Evolutionary conservation across 139 green algal species (phyloP), one percentile per base, ranked within the genome.

Genomic region (Micractinium conductrix): DNA sequence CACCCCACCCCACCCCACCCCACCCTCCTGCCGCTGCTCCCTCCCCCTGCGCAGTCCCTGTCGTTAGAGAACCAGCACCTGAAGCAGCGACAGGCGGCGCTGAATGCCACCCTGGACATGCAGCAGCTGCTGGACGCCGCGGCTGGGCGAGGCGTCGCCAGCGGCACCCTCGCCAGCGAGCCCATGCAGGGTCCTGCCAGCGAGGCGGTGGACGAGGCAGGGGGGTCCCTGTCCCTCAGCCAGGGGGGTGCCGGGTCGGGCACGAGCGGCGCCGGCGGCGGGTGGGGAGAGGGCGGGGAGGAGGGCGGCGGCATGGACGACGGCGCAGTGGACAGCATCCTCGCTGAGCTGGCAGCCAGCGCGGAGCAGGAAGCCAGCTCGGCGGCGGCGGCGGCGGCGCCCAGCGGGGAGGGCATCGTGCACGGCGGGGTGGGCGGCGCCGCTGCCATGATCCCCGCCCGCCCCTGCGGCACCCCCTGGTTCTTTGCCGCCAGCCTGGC

Each of bases 1-100:
- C n/a, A n/a, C n/a, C n/a, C n/a, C n/a, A n/a, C 26, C 26, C 62
- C 17, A 38, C 26, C 4, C 30, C 62, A 69, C 14, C 4, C 62
- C 62, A 33, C 6, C 14, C 58, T 69, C 26, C 62, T 10, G 22
- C 19, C 62, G 26, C 10, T 14, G 2, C 6, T 21, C 53, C 53
- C 53, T 62, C 19, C 62, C 2, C 62, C 24, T 12, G 4, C 30
- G 73, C 73, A 79, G 73, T 44, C 44, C 16, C 73, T 79, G 22
- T 63, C 73, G 1, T 44, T 79, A 1, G 42, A 79, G 48, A 79
- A 79, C 73, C 53, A 79, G n/a, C 44, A 65, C n/a, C 30, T 79
- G 44, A 79, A 79, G 73, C 45, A 79, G 73, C 73, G 73, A 45
- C 73, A 79, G 45, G 73, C 73, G 21, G 73, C 73, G 44, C 73